Evolutionary conservation across 352 stramenopile species (phyloP), one percentile per base, ranked within the genome.

Genomic region (Phytophthora boehmeriae): DNA sequence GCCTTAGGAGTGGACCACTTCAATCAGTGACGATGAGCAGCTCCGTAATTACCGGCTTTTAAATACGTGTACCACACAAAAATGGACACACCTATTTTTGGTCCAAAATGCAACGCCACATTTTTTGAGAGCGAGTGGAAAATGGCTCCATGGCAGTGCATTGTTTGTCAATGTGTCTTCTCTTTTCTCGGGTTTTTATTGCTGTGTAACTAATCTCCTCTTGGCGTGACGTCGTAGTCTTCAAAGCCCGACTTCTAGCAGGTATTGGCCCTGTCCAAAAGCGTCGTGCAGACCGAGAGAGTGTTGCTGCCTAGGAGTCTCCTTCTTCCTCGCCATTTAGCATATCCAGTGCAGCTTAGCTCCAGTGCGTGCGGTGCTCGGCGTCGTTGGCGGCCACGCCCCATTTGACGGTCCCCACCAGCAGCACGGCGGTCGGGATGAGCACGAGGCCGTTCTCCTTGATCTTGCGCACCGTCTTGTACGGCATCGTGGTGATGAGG

Each of bases 381-480:
- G 83, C 77, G 47, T 93, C 85, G 74, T 93, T 93, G 60, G 80
- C 80, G 25, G 76, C 63, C 54, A 85, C 34, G 39, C 72, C 82
- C 85, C 85, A 93, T 68, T 89, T 80, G 68, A 92, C 65, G 46
- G 80, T 92, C 43, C 80, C 82, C 39, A 89, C 76, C 13, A 92
- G 67, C 52, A 92, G 63, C 30, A 90, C 20, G 20, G 71, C 60
- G 59, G 77, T 73, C 25, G 85, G 85, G 47, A 93, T 81, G 34
- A 93, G 76, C 59, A 91, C 61, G 32, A 79, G 59, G 48, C 75
- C 82, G 70, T 93, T 93, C 72, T 93, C 85, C 61, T 83, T 77
- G 56, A 93, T 76, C 76, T 93, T 93, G 70, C 82, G 82, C 23
- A 92, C 43, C 5, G 82, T 87, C 80, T 93, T 93, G 68, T 76